A percentile compares a stretch with the other conserved stretches of the same genome.
These are phyloP conservation scores for Trichoderma atroviride DNA, from an alignment of 2,329 filamentous ascomycete genomes.

Conservation along the genomic window DNA sequence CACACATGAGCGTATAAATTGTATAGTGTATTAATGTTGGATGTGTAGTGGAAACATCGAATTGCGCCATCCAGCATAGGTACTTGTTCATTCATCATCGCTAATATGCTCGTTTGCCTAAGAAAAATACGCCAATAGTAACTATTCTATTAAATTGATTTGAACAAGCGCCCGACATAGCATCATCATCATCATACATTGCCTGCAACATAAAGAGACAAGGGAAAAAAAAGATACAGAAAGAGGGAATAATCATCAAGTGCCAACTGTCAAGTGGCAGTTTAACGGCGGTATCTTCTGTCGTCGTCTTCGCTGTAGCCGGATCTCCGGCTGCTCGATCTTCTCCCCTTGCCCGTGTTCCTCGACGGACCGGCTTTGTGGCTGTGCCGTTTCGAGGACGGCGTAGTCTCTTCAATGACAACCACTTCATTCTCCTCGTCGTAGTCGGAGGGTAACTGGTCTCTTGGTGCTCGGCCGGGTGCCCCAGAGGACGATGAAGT, in stretches of 20 bases:
- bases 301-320: conserved; percentile 26
- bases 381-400: conserved; percentile 31
- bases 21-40: not conserved
- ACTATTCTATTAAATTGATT: not conserved
- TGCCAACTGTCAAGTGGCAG: not conserved
- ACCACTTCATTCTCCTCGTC: conserved; percentile 45
- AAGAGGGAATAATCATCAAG: not conserved
- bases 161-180: not conserved
- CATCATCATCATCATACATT: conserved; percentile 8
- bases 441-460: conserved; percentile 34
- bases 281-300: conserved; percentile 13
- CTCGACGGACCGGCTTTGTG: conserved; percentile 23
- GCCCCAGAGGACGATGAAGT: conserved; percentile 11
- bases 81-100: conserved; percentile 9
- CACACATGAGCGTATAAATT: not conserved
- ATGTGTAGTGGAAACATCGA: not conserved
- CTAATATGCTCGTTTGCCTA: not conserved
- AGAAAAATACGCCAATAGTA: not conserved
- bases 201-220: not conserved
- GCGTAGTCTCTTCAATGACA: conserved; percentile 42
- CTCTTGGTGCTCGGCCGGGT: not conserved
- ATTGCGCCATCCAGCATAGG: not conserved
- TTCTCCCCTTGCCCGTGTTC: conserved; percentile 28
- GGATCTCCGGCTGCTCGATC: conserved; percentile 32
- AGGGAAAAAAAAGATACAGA: not conserved